These are phyloP conservation scores for Neopestalotiopsis sp. DNA, from an alignment of 2,329 filamentous ascomycete species.

Conservation along the genomic window DNA sequence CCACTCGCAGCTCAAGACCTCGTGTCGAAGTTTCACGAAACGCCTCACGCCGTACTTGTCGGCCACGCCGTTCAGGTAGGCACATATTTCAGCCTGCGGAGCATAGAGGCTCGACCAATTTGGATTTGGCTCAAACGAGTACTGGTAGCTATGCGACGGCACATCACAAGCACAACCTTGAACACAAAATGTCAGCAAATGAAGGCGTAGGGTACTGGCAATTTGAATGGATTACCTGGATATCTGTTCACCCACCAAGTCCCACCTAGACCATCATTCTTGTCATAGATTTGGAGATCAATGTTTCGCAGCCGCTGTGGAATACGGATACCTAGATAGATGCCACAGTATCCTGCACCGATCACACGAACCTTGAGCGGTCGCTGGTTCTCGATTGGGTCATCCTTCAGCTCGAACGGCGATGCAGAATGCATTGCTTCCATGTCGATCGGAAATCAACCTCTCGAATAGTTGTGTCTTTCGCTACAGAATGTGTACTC, in stretches of 20 bases:
- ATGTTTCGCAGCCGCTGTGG: conserved; percentile 40
- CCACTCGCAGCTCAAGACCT: conserved; percentile 48
- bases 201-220: not conserved
- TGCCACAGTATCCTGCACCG: conserved; percentile 42
- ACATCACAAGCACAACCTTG: conserved; percentile 40
- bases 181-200: not conserved
- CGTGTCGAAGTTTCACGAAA: conserved; percentile 51
- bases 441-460: not conserved
- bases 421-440: not conserved
- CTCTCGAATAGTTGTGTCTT: too few species aligned
- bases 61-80: conserved; percentile 53
- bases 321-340: conserved; percentile 40
- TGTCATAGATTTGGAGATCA: conserved; percentile 40
- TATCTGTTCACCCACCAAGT: conserved; percentile 46
- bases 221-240: conserved; percentile 32
- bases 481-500: too few species aligned
- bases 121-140: conserved; percentile 60
- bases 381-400: conserved; percentile 36
- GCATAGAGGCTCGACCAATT: conserved; percentile 59
- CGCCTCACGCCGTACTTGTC: conserved; percentile 51
- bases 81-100: conserved; percentile 52
- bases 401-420: conserved; percentile 32
- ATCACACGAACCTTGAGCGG: conserved; percentile 41
- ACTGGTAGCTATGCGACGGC: conserved; percentile 59
- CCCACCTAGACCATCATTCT: conserved; percentile 41